A percentile compares a stretch with the other conserved stretches of the same genome.
Evolutionary conservation across 441 rosid genomes (phyloP).

Genomic region (Biscutella auriculata): DNA sequence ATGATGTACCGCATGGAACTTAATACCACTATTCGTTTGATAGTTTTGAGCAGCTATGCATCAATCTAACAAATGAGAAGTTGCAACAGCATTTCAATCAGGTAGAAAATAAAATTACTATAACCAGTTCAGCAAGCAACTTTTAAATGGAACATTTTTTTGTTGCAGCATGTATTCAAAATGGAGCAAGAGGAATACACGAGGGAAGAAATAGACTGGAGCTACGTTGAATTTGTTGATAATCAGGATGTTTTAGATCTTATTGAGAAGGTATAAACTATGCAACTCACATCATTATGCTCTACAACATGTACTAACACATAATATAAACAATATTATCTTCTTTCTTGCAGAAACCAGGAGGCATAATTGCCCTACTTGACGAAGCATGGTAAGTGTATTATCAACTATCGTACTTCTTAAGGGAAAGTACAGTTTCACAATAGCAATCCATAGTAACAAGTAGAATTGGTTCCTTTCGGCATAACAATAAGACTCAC

Average conservation of each 20-base stretch:
- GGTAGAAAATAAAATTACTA: constrained; percentile 16
- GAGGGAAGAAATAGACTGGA: constrained; percentile 57
- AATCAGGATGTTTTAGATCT: constrained; percentile 71
- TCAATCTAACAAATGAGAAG: constrained; percentile 46
- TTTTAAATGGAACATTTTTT: not conserved
- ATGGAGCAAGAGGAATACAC: constrained; percentile 53
- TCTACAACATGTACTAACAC: not conserved
- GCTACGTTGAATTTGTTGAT: constrained; percentile 60
- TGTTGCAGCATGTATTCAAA: constrained; percentile 43
- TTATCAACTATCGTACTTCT: not conserved
- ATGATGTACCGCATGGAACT: too few species aligned
- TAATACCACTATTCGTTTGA: not conserved
- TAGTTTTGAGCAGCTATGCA: constrained; percentile 50
- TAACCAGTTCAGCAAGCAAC: constrained; percentile 1
- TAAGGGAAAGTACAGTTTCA: not conserved
- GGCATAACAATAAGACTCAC: constrained; percentile 2
- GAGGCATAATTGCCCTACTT: constrained; percentile 63
- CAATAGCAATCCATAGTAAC: not conserved
- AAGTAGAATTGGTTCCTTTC: not conserved
- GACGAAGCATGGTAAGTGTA: constrained; percentile 63
- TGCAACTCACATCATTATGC: not conserved
- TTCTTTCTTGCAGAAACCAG: constrained; percentile 49
- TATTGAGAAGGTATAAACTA: constrained; percentile 35
- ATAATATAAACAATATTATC: not conserved
- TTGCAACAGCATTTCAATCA: constrained; percentile 48